These are phyloP conservation scores for Acanthamoeba culbertsoni DNA, from an alignment of 208 protist genomes.

Conservation along the genomic window DNA sequence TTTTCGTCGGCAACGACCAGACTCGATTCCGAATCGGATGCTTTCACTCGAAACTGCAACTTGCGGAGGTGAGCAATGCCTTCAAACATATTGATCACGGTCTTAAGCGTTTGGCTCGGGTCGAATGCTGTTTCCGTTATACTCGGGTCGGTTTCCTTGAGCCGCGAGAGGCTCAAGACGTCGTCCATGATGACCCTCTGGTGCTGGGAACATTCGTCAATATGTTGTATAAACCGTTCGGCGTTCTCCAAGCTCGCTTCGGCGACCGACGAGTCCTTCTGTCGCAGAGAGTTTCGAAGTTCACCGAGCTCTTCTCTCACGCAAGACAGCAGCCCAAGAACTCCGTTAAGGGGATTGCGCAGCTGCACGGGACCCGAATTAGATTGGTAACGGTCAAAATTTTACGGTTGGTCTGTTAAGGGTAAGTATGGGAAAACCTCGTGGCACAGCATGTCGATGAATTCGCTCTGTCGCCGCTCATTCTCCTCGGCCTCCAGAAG, in stretches of 20 bases:
- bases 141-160: background rate
- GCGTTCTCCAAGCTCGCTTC: background rate
- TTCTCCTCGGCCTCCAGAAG: background rate
- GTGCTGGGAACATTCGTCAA: background rate
- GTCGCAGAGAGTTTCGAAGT: background rate
- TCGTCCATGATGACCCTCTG: constrained; percentile 31
- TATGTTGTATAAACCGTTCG: background rate
- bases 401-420: too few relatives aligned
- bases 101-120: background rate
- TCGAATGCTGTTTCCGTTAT: background rate
- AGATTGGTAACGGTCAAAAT: background rate
- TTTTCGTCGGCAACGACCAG: background rate
- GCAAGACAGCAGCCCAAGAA: background rate
- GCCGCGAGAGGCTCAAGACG: background rate
- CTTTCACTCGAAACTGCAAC: background rate
- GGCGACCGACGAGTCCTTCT: background rate
- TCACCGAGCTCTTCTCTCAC: background rate
- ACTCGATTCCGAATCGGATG: background rate
- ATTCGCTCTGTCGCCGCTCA: background rate
- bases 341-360: background rate
- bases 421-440: too few relatives aligned
- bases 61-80: background rate
- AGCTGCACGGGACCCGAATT: background rate
- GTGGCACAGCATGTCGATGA: constrained; percentile 24
- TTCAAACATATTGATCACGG: background rate